phyloP scores from a whole-genome alignment of 345 rosid species.

The Gossypium arboreum region DNA sequence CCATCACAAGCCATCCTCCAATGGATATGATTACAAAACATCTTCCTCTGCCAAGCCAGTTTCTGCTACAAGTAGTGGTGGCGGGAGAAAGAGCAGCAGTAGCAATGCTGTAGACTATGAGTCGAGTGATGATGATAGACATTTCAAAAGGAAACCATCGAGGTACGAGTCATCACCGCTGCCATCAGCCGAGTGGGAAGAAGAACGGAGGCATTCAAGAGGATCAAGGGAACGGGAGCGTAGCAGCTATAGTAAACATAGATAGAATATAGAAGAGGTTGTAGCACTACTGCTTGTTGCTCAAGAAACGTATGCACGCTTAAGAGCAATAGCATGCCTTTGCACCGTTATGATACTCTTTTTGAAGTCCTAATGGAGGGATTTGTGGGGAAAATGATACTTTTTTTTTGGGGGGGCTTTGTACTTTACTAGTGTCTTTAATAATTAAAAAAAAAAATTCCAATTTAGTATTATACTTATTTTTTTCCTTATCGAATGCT shows the following conservation, averaged over 20 bases:
- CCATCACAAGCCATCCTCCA: constrained; percentile 40
- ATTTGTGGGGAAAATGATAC: constrained; percentile 4
- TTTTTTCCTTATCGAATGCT: not conserved
- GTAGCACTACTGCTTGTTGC: not conserved
- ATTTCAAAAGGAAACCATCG: constrained; percentile 88
- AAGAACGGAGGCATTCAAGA: constrained; percentile 33
- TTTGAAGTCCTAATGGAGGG: not conserved
- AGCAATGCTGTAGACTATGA: constrained; percentile 51
- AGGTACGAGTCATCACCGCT: constrained; percentile 75
- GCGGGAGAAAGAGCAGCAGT: constrained; percentile 27
- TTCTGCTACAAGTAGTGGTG: constrained; percentile 14
- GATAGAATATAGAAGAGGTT: constrained; percentile 15
- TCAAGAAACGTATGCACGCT: not conserved
- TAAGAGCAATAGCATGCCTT: not conserved
- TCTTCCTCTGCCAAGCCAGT: constrained; percentile 30
- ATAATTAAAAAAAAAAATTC: not conserved
- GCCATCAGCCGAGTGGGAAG: constrained; percentile 38
- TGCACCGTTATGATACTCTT: not conserved
- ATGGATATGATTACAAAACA: constrained; percentile 41
- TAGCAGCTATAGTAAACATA: constrained; percentile 33
- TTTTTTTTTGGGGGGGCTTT: not conserved
- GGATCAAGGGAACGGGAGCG: constrained; percentile 36
- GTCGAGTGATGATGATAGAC: constrained; percentile 88
- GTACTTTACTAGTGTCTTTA: not conserved
- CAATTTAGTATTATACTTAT: not conserved